These are phyloP conservation scores for Rhynchosporium secalis DNA, from an alignment of 2,329 filamentous ascomycete species.

Conservation along the genomic window DNA sequence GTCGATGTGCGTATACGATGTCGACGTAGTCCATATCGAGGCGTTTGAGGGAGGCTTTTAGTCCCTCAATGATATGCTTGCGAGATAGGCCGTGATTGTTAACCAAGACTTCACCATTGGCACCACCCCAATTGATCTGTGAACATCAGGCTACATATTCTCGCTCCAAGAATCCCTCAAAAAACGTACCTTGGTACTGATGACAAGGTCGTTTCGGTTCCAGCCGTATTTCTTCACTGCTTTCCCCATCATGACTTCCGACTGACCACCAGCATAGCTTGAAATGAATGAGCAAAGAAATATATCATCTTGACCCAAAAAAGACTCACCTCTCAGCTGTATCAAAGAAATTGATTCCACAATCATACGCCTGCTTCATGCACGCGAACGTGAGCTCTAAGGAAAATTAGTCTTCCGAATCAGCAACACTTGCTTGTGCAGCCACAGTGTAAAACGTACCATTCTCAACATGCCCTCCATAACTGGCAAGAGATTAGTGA, in stretches of 20 bases:
- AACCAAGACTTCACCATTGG: constrained; percentile 59
- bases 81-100: constrained; percentile 68
- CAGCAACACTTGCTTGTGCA: not conserved
- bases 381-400: constrained; percentile 58
- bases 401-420: constrained; percentile 11
- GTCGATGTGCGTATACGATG: constrained; percentile 61
- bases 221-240: constrained; percentile 58
- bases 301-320: too few relatives aligned
- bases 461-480: constrained; percentile 69
- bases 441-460: constrained; percentile 43
- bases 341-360: constrained; percentile 59
- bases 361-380: constrained; percentile 60
- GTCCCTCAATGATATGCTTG: constrained; percentile 70
- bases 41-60: constrained; percentile 58
- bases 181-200: constrained; percentile 52
- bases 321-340: constrained; percentile 46
- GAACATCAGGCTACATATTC: constrained; percentile 8
- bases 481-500: too few relatives aligned
- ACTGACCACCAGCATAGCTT: constrained; percentile 52
- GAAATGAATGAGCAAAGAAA: too few relatives aligned
- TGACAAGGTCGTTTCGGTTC: constrained; percentile 58
- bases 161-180: not conserved
- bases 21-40: constrained; percentile 59
- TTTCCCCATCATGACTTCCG: constrained; percentile 55
- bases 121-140: constrained; percentile 64